These are phyloP conservation scores for Dactylellina drechsleri DNA, from an alignment of 2,329 filamentous ascomycete genomes.

Conservation along the genomic window DNA sequence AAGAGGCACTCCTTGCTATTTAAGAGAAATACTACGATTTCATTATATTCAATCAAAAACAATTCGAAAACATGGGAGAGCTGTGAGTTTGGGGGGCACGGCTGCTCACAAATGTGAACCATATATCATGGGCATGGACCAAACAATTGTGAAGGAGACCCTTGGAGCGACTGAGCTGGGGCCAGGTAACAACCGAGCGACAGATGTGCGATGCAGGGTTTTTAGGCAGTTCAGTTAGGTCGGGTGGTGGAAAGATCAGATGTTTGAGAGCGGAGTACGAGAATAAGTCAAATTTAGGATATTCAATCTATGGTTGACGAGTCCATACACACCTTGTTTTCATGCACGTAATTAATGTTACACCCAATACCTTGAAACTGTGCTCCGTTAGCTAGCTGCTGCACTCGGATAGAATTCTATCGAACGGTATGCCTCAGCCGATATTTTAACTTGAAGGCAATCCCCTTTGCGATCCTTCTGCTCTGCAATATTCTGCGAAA, in stretches of 20 bases:
- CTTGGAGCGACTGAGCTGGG: slow-evolving; percentile 8
- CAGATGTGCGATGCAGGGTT: slow-evolving; percentile 14
- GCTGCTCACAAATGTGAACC: background rate
- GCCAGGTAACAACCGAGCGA: slow-evolving; percentile 18
- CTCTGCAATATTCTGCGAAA: too few relatives aligned
- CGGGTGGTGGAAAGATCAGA: slow-evolving; percentile 3
- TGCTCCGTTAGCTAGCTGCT: slow-evolving; percentile 1
- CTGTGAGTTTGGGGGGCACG: too few relatives aligned
- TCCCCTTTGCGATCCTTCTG: too few relatives aligned
- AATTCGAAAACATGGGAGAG: too few relatives aligned
- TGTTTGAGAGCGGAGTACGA: background rate
- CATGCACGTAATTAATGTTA: slow-evolving; percentile 15
- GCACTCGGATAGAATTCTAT: background rate
- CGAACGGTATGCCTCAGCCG: too few relatives aligned
- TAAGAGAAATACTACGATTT: slow-evolving; percentile 1
- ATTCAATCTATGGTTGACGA: background rate
- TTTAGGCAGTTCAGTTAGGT: slow-evolving; percentile 13
- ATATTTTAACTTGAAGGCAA: background rate
- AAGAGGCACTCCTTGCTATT: slow-evolving; percentile 14
- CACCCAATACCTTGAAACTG: slow-evolving; percentile 11
- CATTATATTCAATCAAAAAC: background rate
- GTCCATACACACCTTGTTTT: background rate
- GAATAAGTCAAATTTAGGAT: background rate
- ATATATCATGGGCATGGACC: background rate
- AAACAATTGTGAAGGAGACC: background rate